phyloP scores from a whole-genome alignment of 805 yeast species.

The Grigorovia humatica region DNA sequence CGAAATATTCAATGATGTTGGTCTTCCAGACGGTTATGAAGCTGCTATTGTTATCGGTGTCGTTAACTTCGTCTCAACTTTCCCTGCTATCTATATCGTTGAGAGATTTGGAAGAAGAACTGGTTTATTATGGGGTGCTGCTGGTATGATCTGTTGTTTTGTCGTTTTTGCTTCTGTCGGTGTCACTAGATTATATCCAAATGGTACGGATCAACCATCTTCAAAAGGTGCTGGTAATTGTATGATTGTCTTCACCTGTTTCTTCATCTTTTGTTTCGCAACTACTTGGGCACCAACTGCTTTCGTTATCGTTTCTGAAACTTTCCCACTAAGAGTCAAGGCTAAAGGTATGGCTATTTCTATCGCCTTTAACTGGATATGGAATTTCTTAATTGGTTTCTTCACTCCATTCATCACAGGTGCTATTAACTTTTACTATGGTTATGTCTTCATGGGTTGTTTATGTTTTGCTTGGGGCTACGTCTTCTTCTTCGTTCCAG shows the following conservation, averaged over 20 bases:
- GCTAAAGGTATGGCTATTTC: slow-evolving; percentile 45
- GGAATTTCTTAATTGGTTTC: slow-evolving; percentile 57
- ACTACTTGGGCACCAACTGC: slow-evolving; percentile 67
- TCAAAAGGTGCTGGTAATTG: slow-evolving; percentile 52
- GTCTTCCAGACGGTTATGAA: slow-evolving; percentile 47
- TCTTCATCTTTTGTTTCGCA: slow-evolving; percentile 63
- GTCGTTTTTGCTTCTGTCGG: slow-evolving; percentile 51
- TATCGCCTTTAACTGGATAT: slow-evolving; percentile 49
- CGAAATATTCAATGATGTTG: slow-evolving; percentile 51
- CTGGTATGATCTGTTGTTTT: slow-evolving; percentile 38
- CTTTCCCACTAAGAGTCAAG: slow-evolving; percentile 64
- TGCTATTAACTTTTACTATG: slow-evolving; percentile 58
- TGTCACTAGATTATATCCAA: slow-evolving; percentile 35
- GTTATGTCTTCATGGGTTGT: slow-evolving; percentile 51
- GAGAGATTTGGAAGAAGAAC: slow-evolving; percentile 47
- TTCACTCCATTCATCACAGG: slow-evolving; percentile 60
- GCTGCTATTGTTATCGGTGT: slow-evolving; percentile 52
- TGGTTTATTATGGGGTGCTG: slow-evolving; percentile 39
- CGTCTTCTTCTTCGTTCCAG: slow-evolving; percentile 59
- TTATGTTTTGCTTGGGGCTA: slow-evolving; percentile 45
- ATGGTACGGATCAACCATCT: slow-evolving; percentile 31
- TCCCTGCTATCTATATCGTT: slow-evolving; percentile 41
- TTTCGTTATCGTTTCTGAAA: slow-evolving; percentile 55
- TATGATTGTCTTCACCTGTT: slow-evolving; percentile 60
- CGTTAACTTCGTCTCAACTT: slow-evolving; percentile 50